These are phyloP conservation scores for Astrothelium macrocarpum DNA, from an alignment of 495 filamentous ascomycete species.

Conservation along the genomic window DNA sequence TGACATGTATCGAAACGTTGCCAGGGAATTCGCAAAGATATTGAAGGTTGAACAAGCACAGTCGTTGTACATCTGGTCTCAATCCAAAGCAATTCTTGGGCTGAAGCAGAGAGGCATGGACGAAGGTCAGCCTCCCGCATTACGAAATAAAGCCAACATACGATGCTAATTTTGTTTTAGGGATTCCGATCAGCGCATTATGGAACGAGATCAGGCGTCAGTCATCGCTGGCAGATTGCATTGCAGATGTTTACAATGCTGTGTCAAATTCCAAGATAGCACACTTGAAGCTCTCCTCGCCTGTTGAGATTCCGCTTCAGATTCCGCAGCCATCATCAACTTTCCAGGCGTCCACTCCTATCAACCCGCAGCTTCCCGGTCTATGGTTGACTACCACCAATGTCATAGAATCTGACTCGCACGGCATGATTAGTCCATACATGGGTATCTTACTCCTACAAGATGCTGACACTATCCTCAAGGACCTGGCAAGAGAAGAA, in stretches of 20 bases:
- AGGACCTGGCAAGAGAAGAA: slow-evolving; percentile 71
- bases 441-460: slow-evolving; percentile 78
- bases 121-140: slow-evolving; percentile 29
- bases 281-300: slow-evolving; percentile 49
- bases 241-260: slow-evolving; percentile 67
- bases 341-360: slow-evolving; percentile 57
- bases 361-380: slow-evolving; percentile 56
- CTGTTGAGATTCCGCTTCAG: slow-evolving; percentile 67
- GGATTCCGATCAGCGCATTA: slow-evolving; percentile 44
- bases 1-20: slow-evolving; percentile 77
- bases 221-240: slow-evolving; percentile 75
- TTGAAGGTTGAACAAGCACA: slow-evolving; percentile 85
- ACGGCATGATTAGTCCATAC: slow-evolving; percentile 64
- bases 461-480: slow-evolving; percentile 71
- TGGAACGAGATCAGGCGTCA: slow-evolving; percentile 62
- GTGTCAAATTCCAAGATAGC: slow-evolving; percentile 80
- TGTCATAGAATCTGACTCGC: slow-evolving; percentile 58
- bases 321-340: slow-evolving; percentile 74
- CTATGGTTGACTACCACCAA: slow-evolving; percentile 80
- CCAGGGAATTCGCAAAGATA: slow-evolving; percentile 80
- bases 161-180: slow-evolving; percentile 26
- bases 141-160: slow-evolving; percentile 8
- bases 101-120: slow-evolving; percentile 72
- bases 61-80: slow-evolving; percentile 77
- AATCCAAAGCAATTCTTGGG: slow-evolving; percentile 65